phyloP scores from a whole-genome alignment of 192 early-diverging fungal genomes.

The Coemansia sp. region DNA sequence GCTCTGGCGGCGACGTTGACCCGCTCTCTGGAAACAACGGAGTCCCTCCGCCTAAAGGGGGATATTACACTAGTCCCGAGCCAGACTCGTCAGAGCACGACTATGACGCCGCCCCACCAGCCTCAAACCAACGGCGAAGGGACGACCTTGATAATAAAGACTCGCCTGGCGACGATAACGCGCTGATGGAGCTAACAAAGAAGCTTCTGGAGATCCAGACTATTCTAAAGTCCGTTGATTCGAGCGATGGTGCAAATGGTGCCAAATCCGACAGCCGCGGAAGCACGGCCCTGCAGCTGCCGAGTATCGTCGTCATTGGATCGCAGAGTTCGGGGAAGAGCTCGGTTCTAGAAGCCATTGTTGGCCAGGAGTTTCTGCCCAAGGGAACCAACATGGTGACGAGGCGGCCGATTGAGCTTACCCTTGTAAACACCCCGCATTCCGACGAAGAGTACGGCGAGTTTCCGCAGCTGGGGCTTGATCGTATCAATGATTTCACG shows the following conservation, averaged over 20 bases:
- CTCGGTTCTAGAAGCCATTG: conserved; percentile 84
- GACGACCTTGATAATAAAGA: conserved; percentile 29
- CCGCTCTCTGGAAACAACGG: conserved; percentile 20
- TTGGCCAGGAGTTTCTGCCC: conserved; percentile 82
- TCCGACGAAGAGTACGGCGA: conserved; percentile 78
- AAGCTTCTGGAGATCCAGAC: conserved; percentile 94
- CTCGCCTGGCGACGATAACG: conserved; percentile 45
- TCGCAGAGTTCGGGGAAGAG: conserved; percentile 85
- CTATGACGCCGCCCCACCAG: not conserved
- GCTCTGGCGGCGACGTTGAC: conserved; percentile 12
- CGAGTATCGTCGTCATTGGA: conserved; percentile 86
- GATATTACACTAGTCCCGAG: conserved; percentile 51
- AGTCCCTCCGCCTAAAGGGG: conserved; percentile 41
- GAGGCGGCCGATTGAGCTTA: conserved; percentile 79
- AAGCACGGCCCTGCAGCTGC: conserved; percentile 75
- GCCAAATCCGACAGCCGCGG: conserved; percentile 22
- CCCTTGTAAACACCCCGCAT: conserved; percentile 78
- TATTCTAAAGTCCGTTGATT: conserved; percentile 83
- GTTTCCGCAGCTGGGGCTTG: conserved; percentile 81
- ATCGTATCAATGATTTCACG: conserved; percentile 85
- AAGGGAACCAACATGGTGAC: conserved; percentile 88
- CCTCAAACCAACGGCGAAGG: not conserved
- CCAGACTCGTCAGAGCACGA: conserved; percentile 13
- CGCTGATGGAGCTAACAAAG: conserved; percentile 71
- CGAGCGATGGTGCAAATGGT: not conserved